These are phyloP conservation scores for Coniochaeta hoffmannii DNA, from an alignment of 2,329 filamentous ascomycete genomes.

Conservation along the genomic window DNA sequence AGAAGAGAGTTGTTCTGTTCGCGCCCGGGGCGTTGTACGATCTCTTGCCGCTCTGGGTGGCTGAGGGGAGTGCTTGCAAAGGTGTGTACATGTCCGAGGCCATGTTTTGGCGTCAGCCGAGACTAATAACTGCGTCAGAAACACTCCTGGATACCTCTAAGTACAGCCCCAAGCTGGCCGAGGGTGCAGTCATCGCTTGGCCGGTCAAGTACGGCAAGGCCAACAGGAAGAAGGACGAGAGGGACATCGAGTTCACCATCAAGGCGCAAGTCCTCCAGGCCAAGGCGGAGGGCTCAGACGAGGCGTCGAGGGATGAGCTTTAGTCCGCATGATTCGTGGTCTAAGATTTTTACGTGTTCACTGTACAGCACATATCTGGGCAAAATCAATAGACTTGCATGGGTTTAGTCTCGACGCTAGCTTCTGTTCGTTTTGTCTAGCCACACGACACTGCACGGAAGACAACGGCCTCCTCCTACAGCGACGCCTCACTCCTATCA, in stretches of 20 bases:
- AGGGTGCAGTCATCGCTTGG: constrained; percentile 22
- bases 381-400: background rate
- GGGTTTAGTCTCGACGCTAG: background rate
- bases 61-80: constrained; percentile 32
- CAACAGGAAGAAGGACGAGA: constrained; percentile 11
- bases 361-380: background rate
- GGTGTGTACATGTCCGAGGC: constrained; percentile 21
- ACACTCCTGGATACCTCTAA: constrained; percentile 15
- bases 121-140: constrained; percentile 8
- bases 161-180: constrained; percentile 16
- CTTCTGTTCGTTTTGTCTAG: background rate
- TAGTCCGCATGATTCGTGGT: background rate
- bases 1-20: constrained; percentile 36
- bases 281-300: constrained; percentile 10
- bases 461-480: background rate
- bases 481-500: background rate
- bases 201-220: constrained; percentile 22
- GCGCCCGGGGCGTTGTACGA: constrained; percentile 44
- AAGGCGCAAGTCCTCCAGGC: constrained; percentile 25
- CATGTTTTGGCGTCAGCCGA: background rate
- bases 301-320: constrained; percentile 2
- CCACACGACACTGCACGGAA: background rate
- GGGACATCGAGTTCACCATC: constrained; percentile 27
- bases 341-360: too few relatives aligned
- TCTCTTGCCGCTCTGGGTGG: constrained; percentile 41